Base-by-base conservation (phyloP, 768 basidiomycete genomes). In the Amanita phalloides region DNA sequence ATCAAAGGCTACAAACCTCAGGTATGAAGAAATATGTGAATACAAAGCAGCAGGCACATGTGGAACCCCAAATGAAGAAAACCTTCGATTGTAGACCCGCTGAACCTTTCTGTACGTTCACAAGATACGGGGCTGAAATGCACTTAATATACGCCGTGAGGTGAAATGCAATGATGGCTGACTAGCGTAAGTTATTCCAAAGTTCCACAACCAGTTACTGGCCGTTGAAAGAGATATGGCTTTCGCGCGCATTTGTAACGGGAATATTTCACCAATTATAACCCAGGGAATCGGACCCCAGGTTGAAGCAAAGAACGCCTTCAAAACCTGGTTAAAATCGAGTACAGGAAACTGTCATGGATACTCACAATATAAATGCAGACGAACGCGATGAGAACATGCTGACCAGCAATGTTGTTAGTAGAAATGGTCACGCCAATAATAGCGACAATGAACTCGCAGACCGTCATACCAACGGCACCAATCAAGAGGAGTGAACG, bases 11-110 rank as follows among this genome's bases (percentile, higher is more conserved):
- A 58, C 64, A 32, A 52, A 71, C 72, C 69, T 90, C 87, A 43
- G 86, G 86, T 53, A 91, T 68, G 68, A 77, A 84, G 73, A 90
- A 82, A 73, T 79, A 90, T 10, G 87, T 78, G 70, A 90, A 92
- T 60, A 89, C 48, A 62, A 83, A 64, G 64, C 82, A 85, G 58
- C 81, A 76, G 43, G 74, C 63, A 61, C 87, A 90, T 6, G 81
- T 84, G 25, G 67, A 67, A 21, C 72, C 71, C 90, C 89, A 92
- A 65, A 92, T 76, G 73, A 90, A 91, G 80, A 92, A 92, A 62
- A 90, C 87, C 63, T 85, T 87, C 42, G 73, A 72, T 47, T 76
- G 71, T 33, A 89, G 78, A 49, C 68, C 68, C 8, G 74, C 76
- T 55, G 75, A 71, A 11, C 73, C 76, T 35, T 64, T 54, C 23